These are phyloP conservation scores for Vinca major DNA, from an alignment of 305 asterid genomes.

Conservation along the genomic window DNA sequence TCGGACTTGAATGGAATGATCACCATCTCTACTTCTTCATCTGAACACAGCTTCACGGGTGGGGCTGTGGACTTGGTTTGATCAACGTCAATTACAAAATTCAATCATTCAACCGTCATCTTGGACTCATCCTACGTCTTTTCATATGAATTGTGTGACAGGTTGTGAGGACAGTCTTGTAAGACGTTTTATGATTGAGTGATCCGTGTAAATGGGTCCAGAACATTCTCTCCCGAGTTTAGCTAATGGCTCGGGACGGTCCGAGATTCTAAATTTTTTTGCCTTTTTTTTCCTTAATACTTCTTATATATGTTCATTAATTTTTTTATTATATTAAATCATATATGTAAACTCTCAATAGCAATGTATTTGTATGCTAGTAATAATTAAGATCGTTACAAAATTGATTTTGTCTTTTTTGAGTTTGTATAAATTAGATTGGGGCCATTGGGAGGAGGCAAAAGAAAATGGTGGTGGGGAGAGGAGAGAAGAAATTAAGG, in stretches of 20 bases:
- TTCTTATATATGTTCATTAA: neutral
- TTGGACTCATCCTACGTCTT: too few species aligned
- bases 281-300: neutral
- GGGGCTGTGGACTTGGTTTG: slow-evolving; percentile 18
- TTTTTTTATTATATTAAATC: neutral
- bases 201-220: too few species aligned
- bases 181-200: neutral
- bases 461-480: slow-evolving; percentile 1
- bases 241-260: too few species aligned
- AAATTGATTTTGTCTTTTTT: neutral
- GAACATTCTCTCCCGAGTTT: too few species aligned
- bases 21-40: slow-evolving; percentile 54
- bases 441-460: too few species aligned
- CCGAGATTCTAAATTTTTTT: too few species aligned
- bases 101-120: too few species aligned
- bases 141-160: too few species aligned
- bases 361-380: neutral
- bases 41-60: slow-evolving; percentile 35
- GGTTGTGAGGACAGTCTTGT: too few species aligned
- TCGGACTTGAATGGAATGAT: slow-evolving; percentile 66
- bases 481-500: slow-evolving; percentile 8
- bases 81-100: neutral
- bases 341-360: neutral
- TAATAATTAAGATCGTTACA: too few species aligned
- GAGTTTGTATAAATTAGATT: neutral